Evolutionary conservation across 805 yeast species (phyloP).

Genomic region (Suhomyces canberraensis): DNA sequence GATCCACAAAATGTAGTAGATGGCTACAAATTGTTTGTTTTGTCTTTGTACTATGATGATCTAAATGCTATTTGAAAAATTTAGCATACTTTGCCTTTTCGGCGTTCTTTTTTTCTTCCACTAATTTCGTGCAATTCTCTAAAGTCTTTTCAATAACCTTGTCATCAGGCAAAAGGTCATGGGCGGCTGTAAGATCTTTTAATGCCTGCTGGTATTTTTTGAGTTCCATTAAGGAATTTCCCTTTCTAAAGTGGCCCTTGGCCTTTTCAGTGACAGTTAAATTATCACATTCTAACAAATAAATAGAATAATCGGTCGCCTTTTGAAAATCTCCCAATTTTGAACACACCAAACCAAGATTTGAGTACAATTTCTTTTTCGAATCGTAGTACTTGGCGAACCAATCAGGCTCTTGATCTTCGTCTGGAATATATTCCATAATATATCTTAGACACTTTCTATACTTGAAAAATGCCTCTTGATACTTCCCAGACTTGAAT

Average conservation of each 20-base stretch:
- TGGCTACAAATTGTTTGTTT: too few species aligned
- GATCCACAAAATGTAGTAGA: too few species aligned
- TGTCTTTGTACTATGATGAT: too few species aligned
- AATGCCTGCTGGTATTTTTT: conserved; percentile 51
- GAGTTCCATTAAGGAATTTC: conserved; percentile 39
- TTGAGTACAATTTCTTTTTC: conserved; percentile 54
- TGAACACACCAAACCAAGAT: conserved; percentile 54
- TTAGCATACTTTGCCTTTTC: conserved; percentile 59
- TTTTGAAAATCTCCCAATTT: conserved; percentile 48
- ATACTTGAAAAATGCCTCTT: conserved; percentile 61
- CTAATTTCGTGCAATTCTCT: conserved; percentile 33
- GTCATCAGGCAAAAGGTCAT: conserved; percentile 46
- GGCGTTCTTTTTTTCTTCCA: conserved; percentile 43
- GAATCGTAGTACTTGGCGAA: conserved; percentile 47
- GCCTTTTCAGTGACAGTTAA: conserved; percentile 43
- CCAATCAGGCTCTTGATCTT: conserved; percentile 55
- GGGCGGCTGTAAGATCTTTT: conserved; percentile 44
- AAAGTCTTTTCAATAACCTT: conserved; percentile 45
- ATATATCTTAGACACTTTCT: conserved; percentile 64
- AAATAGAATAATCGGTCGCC: conserved; percentile 53
- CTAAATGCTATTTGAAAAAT: conserved; percentile 42
- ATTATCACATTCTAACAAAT: conserved; percentile 49
- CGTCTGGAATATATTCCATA: conserved; percentile 70
- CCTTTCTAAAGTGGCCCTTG: conserved; percentile 58
- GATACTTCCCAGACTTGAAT: conserved; percentile 49